Base-by-base conservation (phyloP, 2,329 filamentous ascomycete species). In the Hymenoscyphus repandus region DNA sequence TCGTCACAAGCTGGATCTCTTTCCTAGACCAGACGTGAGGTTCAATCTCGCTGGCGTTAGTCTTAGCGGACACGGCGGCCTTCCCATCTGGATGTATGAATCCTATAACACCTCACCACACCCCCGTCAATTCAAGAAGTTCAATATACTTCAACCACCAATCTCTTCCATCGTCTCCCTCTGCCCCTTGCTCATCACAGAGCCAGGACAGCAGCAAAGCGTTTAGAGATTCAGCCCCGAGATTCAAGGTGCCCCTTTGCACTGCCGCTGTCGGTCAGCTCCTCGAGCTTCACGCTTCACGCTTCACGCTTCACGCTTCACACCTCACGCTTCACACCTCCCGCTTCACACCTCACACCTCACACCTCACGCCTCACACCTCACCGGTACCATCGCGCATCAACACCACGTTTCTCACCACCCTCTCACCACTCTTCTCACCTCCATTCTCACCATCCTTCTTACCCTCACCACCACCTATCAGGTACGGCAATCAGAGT, bases 31-130 rank as follows among this genome's bases (percentile, higher is more conserved):
- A 13, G 31, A 42, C 18, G 40, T 42, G 6, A 3, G 17, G 32
- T n/a, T 46, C 27, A 37, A 46, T 13, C 22, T 42, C 30, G 49
- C 38, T 36, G 43, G 49, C 37, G 30, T 46, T 46, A 46, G 49
- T 45, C 13, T 20, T 41, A 17, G 38, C n/a, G n/a, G n/a, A n/a
- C n/a, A n/a, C n/a, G n/a, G n/a, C n/a, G n/a, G n/a, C n/a, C n/a
- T n/a, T n/a, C n/a, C n/a, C n/a, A n/a, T n/a, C 22, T 27, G 22
- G 22, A 27, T 27, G 22, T 27, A 27, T 41, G 32, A 46, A 46
- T 33, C 43, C 20, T 30, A 46, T 50, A 46, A 46, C 37, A 47
- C 44, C 15, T 22, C 20, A 27, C 44, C 22, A 5, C 22, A 33
- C 20, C 34, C 44, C 44, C 37, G 20, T 47, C 44, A 11, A 15